These are phyloP conservation scores for Calocybe indica DNA, from an alignment of 768 basidiomycete species.

Conservation along the genomic window DNA sequence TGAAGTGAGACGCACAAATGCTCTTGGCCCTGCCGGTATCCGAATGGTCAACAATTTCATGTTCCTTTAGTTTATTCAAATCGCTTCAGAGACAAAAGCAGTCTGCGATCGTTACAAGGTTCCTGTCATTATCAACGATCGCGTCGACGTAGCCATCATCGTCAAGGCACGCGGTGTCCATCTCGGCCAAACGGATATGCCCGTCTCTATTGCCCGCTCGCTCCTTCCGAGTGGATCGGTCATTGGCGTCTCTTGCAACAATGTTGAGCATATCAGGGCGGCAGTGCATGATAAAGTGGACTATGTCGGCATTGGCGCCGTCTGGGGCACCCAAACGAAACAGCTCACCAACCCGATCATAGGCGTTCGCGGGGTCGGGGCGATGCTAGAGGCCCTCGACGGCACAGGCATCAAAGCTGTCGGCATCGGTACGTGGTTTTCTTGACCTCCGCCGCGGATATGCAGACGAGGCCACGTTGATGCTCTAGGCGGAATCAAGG, in stretches of 20 bases:
- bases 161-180: slow-evolving; percentile 77
- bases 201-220: slow-evolving; percentile 53
- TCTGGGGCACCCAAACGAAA: slow-evolving; percentile 81
- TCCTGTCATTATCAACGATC: slow-evolving; percentile 83
- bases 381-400: slow-evolving; percentile 58
- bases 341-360: slow-evolving; percentile 55
- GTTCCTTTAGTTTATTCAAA: slow-evolving; percentile 58
- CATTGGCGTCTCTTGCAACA: slow-evolving; percentile 79
- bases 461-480: background rate
- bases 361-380: slow-evolving; percentile 69
- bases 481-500: slow-evolving; percentile 79
- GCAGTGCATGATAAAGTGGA: slow-evolving; percentile 68
- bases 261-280: slow-evolving; percentile 50
- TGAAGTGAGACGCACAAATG: slow-evolving; percentile 47
- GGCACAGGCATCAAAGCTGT: slow-evolving; percentile 66
- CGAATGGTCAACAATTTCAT: background rate
- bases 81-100: slow-evolving; percentile 63
- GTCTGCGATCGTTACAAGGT: slow-evolving; percentile 74
- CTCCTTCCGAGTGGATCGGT: slow-evolving; percentile 67
- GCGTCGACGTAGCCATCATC: slow-evolving; percentile 82
- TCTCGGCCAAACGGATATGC: slow-evolving; percentile 86
- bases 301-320: slow-evolving; percentile 85
- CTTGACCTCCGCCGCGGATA: background rate
- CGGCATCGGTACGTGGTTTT: slow-evolving; percentile 63
- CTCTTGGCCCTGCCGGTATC: background rate